Evolutionary conservation across 257 asterid genomes (phyloP), one percentile per base, ranked within the genome.

Genomic region (Datura wrightii): DNA sequence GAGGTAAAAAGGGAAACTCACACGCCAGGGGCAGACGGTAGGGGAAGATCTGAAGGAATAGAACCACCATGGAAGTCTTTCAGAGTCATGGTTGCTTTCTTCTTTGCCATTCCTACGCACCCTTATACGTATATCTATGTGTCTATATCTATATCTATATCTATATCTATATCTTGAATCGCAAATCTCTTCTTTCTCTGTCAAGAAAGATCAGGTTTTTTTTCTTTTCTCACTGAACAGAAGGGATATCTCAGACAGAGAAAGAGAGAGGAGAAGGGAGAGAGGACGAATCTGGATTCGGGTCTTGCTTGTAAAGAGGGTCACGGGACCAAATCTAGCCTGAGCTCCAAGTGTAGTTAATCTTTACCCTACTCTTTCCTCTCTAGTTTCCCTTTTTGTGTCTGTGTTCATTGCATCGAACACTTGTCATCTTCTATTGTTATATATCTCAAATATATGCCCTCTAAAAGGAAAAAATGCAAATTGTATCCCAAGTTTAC

Each of bases 21-120:
- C 98, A 94, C 94, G 91, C 98, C 98, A 74, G 98, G 99, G 42
- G 98, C 99, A 65, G 98, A 93, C 18, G 99, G 99, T 50, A 96
- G 94, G 37, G 90, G 95, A 60, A 96, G 94, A 94, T 96, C 97
- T 88, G 99, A 92, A 86, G 98, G 99, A 83, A 96, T 96, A 19
- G 96, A 94, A 87, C 98, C 98, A 87, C 99, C 98, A 85, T 94
- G 98, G 86, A 96, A 94, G 88, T 96, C 98, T 87, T 93, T 94
- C 36, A 96, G 92, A 83, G 97, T 96, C 99, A 96, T 96, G 78
- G 98, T 92, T 5, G 97, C 97, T 90, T 96, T 96, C 94, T 96
- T 93, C 94, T 94, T 94, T 85, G 97, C 90, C 98, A 93, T 93
- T 88, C 46, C 52, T 31, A 39, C 31, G 14, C 41, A 15, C 42